phyloP scores from a whole-genome alignment of 768 basidiomycete species.

The Mycena albidolilacea region DNA sequence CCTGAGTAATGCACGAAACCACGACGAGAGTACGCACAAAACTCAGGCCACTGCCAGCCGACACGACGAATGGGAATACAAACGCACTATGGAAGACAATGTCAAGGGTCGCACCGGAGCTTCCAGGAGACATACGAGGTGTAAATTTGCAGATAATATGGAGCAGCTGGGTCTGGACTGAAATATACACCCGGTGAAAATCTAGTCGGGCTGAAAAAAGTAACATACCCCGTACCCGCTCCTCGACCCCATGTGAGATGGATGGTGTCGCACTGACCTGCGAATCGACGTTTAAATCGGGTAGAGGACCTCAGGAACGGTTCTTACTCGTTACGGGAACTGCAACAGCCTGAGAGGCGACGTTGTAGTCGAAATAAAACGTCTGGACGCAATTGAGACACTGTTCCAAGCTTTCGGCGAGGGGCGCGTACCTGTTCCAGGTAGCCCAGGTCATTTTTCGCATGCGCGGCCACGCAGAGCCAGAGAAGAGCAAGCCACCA shows the following conservation, averaged over 20 bases:
- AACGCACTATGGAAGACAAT: conserved; percentile 54
- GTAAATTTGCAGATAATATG: conserved; percentile 74
- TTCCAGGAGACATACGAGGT: conserved; percentile 64
- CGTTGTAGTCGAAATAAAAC: conserved; percentile 62
- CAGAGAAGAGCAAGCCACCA: conserved; percentile 14
- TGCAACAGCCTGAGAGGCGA: conserved; percentile 51
- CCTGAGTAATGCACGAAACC: neutral
- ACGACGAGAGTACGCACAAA: conserved; percentile 57
- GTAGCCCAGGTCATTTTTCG: conserved; percentile 35
- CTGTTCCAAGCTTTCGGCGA: neutral
- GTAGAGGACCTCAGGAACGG: neutral
- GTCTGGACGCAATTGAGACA: conserved; percentile 47
- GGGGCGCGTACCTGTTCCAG: conserved; percentile 48
- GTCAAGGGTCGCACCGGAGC: neutral
- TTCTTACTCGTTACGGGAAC: conserved; percentile 57
- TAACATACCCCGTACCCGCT: conserved; percentile 56
- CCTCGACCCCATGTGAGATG: conserved; percentile 57
- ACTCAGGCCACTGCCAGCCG: conserved; percentile 60
- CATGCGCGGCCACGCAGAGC: neutral
- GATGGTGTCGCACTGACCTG: conserved; percentile 60
- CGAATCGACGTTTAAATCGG: neutral
- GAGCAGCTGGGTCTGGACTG: conserved; percentile 69
- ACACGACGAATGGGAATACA: conserved; percentile 66
- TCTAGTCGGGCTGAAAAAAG: neutral
- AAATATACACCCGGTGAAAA: conserved; percentile 9